A percentile compares a stretch with the other conserved stretches of the same genome.
Conservation (phyloP, 495 filamentous ascomycete genomes). For the Neurospora intermedia region DNA sequence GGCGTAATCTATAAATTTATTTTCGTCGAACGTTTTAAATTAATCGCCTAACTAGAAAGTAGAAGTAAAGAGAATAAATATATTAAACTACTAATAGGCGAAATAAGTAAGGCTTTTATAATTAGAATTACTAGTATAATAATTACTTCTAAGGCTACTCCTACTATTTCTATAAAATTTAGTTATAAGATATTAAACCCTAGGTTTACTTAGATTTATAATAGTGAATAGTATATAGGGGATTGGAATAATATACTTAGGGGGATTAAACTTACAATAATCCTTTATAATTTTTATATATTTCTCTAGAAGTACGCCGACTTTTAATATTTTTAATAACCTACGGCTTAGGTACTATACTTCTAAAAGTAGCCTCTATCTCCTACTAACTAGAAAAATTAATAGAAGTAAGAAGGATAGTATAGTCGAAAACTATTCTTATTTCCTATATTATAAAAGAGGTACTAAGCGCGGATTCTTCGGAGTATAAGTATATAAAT, state of each 20-base stretch:
- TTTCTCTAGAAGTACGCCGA: too few relatives aligned
- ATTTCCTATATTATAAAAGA: too few relatives aligned
- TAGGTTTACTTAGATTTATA: constrained; percentile 75
- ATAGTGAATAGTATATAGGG: constrained; percentile 78
- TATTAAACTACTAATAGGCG: constrained; percentile 73
- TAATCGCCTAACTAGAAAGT: constrained; percentile 86
- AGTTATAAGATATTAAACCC: constrained; percentile 61
- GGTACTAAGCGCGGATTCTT: too few relatives aligned
- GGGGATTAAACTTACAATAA: constrained; percentile 87
- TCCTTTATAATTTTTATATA: too few relatives aligned
- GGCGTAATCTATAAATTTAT: constrained; percentile 66
- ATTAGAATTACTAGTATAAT: constrained; percentile 30
- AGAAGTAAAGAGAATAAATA: constrained; percentile 81
- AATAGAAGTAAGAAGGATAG: too few relatives aligned
- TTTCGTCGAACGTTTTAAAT: constrained; percentile 80
- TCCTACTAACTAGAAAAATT: too few relatives aligned
- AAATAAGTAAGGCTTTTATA: constrained; percentile 37
- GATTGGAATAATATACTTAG: constrained; percentile 82
- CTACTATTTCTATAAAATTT: constrained; percentile 36
- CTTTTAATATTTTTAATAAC: too few relatives aligned
- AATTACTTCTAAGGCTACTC: constrained; percentile 40
- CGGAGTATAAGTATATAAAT: too few relatives aligned
- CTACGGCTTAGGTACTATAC: too few relatives aligned
- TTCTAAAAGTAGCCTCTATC: too few relatives aligned
- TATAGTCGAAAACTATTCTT: too few relatives aligned